These are phyloP conservation scores for Arthrobotrys megalospora DNA, from an alignment of 2,329 filamentous ascomycete species.

Conservation along the genomic window DNA sequence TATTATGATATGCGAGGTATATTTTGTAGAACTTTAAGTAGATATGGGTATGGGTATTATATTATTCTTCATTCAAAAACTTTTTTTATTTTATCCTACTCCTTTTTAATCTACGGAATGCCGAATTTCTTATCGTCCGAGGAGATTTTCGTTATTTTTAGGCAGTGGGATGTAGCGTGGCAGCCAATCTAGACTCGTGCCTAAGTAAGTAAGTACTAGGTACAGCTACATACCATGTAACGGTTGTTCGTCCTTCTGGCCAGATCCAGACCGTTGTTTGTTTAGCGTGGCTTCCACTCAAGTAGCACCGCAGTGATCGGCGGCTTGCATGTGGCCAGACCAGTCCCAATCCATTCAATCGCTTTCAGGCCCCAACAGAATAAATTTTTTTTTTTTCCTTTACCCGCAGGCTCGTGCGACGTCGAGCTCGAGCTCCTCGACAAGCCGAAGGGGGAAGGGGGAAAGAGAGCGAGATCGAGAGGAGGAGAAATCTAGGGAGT, in stretches of 20 bases:
- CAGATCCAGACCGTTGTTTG: conserved; percentile 24
- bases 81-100: too few species aligned
- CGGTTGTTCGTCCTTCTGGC: conserved; percentile 24
- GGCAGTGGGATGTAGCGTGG: conserved; percentile 24
- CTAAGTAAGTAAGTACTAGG: not conserved
- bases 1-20: conserved; percentile 6
- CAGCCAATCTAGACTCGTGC: conserved; percentile 27
- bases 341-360: conserved; percentile 13
- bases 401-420: conserved; percentile 9
- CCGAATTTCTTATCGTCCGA: conserved; percentile 12
- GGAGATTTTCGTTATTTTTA: conserved; percentile 31
- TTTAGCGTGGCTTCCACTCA: conserved; percentile 23
- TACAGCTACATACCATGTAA: conserved; percentile 9
- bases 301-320: conserved; percentile 31
- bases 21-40: not conserved
- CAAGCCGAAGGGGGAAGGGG: not conserved
- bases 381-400: conserved; percentile 18
- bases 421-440: conserved; percentile 15
- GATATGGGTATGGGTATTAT: too few species aligned
- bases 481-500: conserved; percentile 12
- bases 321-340: conserved; percentile 48
- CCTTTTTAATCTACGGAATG: not conserved
- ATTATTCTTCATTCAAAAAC: too few species aligned
- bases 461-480: not conserved
- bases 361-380: conserved; percentile 30